These are phyloP conservation scores for Clavispora phyllophila DNA, from an alignment of 805 yeast genomes.

Conservation along the genomic window DNA sequence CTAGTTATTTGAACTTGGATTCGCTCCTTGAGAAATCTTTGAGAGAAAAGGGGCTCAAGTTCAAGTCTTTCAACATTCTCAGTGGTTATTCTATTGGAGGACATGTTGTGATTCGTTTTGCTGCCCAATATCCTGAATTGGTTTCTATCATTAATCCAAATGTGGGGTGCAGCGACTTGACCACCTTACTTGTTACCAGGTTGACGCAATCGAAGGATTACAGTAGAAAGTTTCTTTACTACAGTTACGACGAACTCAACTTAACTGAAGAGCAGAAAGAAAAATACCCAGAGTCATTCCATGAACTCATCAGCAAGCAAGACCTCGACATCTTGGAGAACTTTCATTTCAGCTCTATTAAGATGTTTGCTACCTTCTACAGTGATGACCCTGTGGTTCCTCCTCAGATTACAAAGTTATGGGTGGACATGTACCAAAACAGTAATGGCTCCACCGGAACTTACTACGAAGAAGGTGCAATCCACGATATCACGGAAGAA, in stretches of 20 bases:
- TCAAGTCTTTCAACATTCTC: conserved; percentile 33
- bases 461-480: conserved; percentile 25
- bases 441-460: conserved; percentile 21
- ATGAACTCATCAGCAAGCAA: conserved; percentile 21
- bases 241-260: conserved; percentile 28
- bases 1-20: conserved; percentile 33
- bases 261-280: conserved; percentile 23
- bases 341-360: conserved; percentile 27
- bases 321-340: conserved; percentile 29
- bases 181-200: conserved; percentile 41
- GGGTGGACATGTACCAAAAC: conserved; percentile 27
- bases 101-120: conserved; percentile 47
- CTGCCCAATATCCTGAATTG: conserved; percentile 30
- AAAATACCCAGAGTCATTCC: conserved; percentile 31
- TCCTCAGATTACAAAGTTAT: conserved; percentile 23
- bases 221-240: conserved; percentile 28
- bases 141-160: conserved; percentile 44
- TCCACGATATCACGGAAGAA: conserved; percentile 30
- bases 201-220: conserved; percentile 20
- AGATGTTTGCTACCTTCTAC: conserved; percentile 35
- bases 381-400: conserved; percentile 35
- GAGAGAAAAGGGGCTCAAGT: conserved; percentile 15
- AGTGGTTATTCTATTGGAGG: conserved; percentile 56
- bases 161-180: conserved; percentile 45
- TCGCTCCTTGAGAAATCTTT: conserved; percentile 13